Percentiles rank a stretch among this genome's conserved stretches.
phyloP scores from a whole-genome alignment of 2,329 filamentous ascomycete species.

The Verticillium nonalfalfae region DNA sequence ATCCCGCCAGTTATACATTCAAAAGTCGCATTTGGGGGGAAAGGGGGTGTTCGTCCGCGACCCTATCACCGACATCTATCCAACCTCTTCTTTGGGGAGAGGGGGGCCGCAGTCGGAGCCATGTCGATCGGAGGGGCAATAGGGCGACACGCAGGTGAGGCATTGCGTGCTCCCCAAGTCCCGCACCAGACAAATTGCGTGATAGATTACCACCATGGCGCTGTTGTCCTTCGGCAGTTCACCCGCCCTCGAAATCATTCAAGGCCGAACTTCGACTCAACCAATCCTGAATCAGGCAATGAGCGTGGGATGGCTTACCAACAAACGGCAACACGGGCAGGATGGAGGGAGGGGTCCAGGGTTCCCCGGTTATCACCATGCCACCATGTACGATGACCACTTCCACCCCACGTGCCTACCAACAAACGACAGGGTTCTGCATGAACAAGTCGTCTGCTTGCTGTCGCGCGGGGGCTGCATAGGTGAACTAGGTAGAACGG shows the following conservation, averaged over 20 bases:
- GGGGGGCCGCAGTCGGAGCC: background rate
- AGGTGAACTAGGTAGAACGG: too few species aligned
- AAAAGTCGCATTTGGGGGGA: background rate
- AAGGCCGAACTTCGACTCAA: background rate
- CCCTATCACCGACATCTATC: background rate
- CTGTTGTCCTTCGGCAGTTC: background rate
- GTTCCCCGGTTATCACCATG: background rate
- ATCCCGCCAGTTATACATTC: background rate
- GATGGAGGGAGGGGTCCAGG: background rate
- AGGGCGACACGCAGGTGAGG: background rate
- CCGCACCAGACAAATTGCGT: background rate
- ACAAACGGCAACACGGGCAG: background rate
- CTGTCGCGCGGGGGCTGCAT: too few species aligned
- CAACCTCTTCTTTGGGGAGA: background rate
- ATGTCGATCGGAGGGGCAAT: background rate
- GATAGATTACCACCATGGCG: slow-evolving; percentile 3
- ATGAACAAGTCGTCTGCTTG: too few species aligned
- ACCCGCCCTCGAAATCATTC: background rate
- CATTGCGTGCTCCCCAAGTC: slow-evolving; percentile 1
- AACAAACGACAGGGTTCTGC: background rate
- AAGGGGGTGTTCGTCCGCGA: background rate
- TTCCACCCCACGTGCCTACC: background rate
- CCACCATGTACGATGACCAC: background rate
- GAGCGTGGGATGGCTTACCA: background rate
- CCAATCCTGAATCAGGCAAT: background rate